A percentile compares a stretch with the other conserved stretches of the same genome.
Conservation (phyloP, 2,329 filamentous ascomycete genomes). For the Claviceps maximensis region DNA sequence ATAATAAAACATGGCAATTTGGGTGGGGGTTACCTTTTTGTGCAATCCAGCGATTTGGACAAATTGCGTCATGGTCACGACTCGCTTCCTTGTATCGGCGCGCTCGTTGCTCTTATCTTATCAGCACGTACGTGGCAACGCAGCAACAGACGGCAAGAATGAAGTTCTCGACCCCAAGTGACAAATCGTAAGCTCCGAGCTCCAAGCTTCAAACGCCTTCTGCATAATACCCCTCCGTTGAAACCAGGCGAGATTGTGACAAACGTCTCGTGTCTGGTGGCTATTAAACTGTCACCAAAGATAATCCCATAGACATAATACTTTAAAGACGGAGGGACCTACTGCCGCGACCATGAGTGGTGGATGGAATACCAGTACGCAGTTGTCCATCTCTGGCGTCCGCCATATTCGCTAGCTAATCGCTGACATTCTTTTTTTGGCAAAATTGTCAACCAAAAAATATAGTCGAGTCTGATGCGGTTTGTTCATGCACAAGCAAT, state of each 20-base stretch:
- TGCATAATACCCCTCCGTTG: not conserved
- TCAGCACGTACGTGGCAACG: not conserved
- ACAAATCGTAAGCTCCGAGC: not conserved
- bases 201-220: not conserved
- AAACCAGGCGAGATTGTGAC: not conserved
- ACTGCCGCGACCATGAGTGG: constrained; percentile 43
- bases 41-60: not conserved
- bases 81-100: not conserved
- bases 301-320: not conserved
- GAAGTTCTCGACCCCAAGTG: not conserved
- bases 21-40: no score
- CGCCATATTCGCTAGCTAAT: not conserved
- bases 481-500: constrained; percentile 30
- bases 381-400: not conserved
- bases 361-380: constrained; percentile 84
- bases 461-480: constrained; percentile 85
- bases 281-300: not conserved
- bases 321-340: not conserved
- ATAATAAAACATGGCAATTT: not conserved
- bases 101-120: constrained; percentile 1
- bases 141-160: not conserved
- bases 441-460: not conserved
- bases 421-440: constrained; percentile 1
- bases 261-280: not conserved
- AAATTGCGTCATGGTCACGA: not conserved